phyloP scores from a whole-genome alignment of 2,329 filamentous ascomycete genomes.

The Penicillium sp. region DNA sequence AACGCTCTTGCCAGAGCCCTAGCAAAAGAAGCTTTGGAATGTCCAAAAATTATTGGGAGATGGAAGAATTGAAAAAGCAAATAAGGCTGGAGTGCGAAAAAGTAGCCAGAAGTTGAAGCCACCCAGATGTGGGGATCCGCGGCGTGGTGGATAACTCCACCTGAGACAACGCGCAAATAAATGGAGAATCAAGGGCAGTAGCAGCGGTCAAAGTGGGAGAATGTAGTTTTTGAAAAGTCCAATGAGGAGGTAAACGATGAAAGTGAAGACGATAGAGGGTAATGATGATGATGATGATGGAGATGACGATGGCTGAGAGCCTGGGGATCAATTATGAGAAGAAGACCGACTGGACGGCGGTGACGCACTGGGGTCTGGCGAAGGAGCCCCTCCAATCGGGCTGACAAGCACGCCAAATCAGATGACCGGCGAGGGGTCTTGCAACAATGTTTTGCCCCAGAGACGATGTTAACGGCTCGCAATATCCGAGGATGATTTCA shows the following conservation, averaged over 20 bases:
- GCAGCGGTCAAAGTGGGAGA: constrained; percentile 5
- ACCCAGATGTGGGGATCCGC: constrained; percentile 12
- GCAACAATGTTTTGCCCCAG: background rate
- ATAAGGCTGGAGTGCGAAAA: constrained; percentile 1
- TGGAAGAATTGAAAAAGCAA: constrained; percentile 13
- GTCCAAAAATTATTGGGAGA: constrained; percentile 7
- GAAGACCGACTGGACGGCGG: background rate
- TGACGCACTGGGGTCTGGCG: background rate
- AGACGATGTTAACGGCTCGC: background rate
- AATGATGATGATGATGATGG: constrained; percentile 9
- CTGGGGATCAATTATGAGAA: background rate
- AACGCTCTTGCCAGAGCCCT: background rate
- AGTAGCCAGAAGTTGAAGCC: constrained; percentile 3
- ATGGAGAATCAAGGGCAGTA: constrained; percentile 2
- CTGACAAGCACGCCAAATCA: background rate
- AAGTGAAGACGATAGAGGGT: background rate
- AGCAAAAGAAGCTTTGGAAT: constrained; percentile 4
- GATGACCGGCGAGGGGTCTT: background rate
- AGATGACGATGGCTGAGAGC: background rate
- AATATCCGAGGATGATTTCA: background rate
- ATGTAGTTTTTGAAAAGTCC: background rate
- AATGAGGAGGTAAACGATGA: constrained; percentile 4
- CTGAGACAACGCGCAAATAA: constrained; percentile 3
- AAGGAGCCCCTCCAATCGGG: background rate
- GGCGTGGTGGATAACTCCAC: constrained; percentile 1